phyloP scores from a whole-genome alignment of 139 green algal species.

The Chlorella sp. region DNA sequence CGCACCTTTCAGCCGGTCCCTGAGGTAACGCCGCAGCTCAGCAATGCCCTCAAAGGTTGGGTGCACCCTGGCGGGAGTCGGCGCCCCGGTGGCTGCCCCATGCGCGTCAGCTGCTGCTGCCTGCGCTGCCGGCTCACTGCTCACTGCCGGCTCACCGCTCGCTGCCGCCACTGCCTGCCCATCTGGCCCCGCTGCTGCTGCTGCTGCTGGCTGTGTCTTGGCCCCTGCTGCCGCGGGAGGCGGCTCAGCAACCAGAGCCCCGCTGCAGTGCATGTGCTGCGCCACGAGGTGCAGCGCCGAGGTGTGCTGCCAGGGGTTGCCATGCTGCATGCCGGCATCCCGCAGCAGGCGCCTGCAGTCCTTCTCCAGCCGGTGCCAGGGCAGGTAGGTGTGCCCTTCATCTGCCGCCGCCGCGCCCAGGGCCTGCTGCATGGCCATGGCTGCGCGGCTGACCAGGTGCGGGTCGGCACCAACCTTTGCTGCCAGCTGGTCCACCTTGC shows the following conservation, averaged over 20 bases:
- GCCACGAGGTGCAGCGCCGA: constrained; percentile 26
- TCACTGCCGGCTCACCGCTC: too few species aligned
- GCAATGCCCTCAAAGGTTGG: background rate
- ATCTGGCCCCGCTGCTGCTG: background rate
- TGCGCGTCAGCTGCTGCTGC: background rate
- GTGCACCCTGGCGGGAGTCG: background rate
- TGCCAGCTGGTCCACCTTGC: constrained; percentile 53
- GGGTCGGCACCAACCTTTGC: constrained; percentile 7
- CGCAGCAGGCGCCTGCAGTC: constrained; percentile 24
- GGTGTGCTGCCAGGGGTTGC: constrained; percentile 31
- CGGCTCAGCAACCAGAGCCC: constrained; percentile 34
- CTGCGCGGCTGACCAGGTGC: constrained; percentile 46
- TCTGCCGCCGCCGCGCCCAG: constrained; percentile 33
- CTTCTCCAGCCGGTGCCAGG: constrained; percentile 47
- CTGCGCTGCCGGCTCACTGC: background rate
- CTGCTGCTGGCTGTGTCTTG: background rate
- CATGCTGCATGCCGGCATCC: background rate
- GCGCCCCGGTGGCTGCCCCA: background rate
- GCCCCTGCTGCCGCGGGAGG: background rate
- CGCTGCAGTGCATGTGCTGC: constrained; percentile 35
- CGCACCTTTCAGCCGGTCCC: background rate
- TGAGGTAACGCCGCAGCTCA: background rate
- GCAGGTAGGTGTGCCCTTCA: constrained; percentile 62
- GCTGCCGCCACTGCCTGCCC: background rate
- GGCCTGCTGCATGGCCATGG: constrained; percentile 41